Evolutionary conservation across 208 protist genomes (phyloP), one percentile per base, ranked within the genome.

Genomic region (Novymonas esmeraldas): DNA sequence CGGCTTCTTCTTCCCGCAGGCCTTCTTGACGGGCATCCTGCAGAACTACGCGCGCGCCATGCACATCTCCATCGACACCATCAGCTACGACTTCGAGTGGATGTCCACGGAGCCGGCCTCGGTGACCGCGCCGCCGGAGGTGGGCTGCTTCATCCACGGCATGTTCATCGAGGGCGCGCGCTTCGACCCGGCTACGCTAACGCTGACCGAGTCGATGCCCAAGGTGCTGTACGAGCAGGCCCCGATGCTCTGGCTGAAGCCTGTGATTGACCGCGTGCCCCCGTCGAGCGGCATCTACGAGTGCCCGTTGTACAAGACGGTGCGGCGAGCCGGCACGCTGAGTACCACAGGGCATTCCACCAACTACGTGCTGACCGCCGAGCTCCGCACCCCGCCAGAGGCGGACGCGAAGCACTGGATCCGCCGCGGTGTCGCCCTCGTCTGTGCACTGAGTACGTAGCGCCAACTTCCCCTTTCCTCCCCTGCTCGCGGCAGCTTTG

Each of bases 341-440:
- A 98, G 90, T 67, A 99, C 98, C 1, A 99, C 98, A 14, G 98
- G 98, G 2, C 98, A 99, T 79, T 98, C 95, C 7, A 99, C 98
- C 45, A 99, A 99, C 82, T 99, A 97, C 78, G 94, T 99, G 4
- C 76, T 99, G 13, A 87, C 90, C 6, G 82, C 97, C 16, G 94
- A 99, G 69, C 71, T 99, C n/a, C 95, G 87, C 9, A 93, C 93
- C 11, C 97, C 98, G 11, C 94, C 94, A 0, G 71, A 78, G 4
- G 73, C 85, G 61, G 78, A 95, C 44, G 78, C 89, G 6, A 89
- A 86, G 48, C 95, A 98, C 84, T 99, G 98, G 98, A 87, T 99
- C 57, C 95, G 95, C 55, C 85, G 97, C 33, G 98, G 98, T 70
- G 93, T 97, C 20, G 93, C 93, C 20, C 81, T 93, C 49, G 75